Base-by-base conservation (phyloP, 2,329 filamentous ascomycete genomes). In the Graphiopsis chlorocephala region DNA sequence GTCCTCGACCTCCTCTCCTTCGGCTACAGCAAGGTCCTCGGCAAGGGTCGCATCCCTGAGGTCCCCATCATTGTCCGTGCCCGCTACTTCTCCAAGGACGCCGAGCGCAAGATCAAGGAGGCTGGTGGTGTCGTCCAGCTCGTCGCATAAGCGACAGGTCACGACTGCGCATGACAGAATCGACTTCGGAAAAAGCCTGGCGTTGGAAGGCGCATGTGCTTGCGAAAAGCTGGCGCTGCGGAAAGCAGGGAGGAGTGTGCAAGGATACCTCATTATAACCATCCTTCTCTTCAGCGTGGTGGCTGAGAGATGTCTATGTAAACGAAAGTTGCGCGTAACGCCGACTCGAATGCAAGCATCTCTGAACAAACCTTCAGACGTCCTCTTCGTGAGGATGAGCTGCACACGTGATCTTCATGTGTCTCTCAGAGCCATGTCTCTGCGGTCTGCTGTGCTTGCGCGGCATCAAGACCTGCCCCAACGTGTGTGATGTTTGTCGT, bases 21-120 rank as follows among this genome's bases (percentile, higher is more conserved):
- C 82, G 95, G 96, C 76, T 99, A 98, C 89, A 91, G 93, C 79
- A 99, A 99, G 87, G 89, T 99, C 74, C 91, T 99, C 80, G 96
- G 95, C 81, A 99, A 99, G 89, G 95, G 95, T 83, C 90, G 94
- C 79, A 86, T 98, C 77, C 94, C 95, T 78, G 86, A 94, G 78
- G 88, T 98, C 77, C 95, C 95, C 74, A 83, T 99, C 77, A 92
- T 99, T 77, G 93, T 99, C 73, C 92, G 92, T 79, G 94, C 95
- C 75, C 87, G 95, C 81, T 98, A 93, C 86, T 91, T 99, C 83
- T 93, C 89, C 87, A 90, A 91, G 81, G 89, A 97, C 81, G 95
- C 95, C 74, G 95, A 99, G 90, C 87, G 92, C 85, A 99, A 99
- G 91, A 97, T 99, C 84, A 96, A 91, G 81, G 92, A 95, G 83